Evolutionary conservation across 805 yeast species (phyloP).

Genomic region (Candida corydali): DNA sequence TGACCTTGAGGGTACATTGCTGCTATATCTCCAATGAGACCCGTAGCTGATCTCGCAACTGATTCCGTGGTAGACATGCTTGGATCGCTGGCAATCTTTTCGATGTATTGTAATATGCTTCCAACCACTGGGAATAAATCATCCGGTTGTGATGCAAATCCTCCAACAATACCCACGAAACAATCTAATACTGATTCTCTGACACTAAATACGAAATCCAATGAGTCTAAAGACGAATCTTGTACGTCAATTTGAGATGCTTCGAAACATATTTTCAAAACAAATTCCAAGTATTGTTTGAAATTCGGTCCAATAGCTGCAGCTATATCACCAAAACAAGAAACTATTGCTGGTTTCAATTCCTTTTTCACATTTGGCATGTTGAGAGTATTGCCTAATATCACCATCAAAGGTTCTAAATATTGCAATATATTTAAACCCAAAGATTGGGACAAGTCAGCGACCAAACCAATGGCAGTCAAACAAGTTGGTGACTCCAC

Average conservation of each 20-base stretch:
- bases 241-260: slow-evolving; percentile 63
- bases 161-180: slow-evolving; percentile 92
- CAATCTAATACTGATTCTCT: slow-evolving; percentile 92
- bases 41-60: slow-evolving; percentile 79
- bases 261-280: slow-evolving; percentile 69
- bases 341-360: slow-evolving; percentile 79
- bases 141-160: slow-evolving; percentile 68
- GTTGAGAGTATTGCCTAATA: slow-evolving; percentile 70
- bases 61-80: slow-evolving; percentile 60
- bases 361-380: slow-evolving; percentile 69
- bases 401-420: slow-evolving; percentile 76
- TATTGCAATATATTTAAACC: slow-evolving; percentile 71
- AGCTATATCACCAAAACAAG: slow-evolving; percentile 96
- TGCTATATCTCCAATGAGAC: slow-evolving; percentile 89
- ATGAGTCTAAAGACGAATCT: slow-evolving; percentile 66
- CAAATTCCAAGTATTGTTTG: slow-evolving; percentile 70
- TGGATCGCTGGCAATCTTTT: slow-evolving; percentile 54
- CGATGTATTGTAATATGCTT: slow-evolving; percentile 67
- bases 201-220: slow-evolving; percentile 68
- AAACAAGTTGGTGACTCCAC: slow-evolving; percentile 79
- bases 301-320: slow-evolving; percentile 78
- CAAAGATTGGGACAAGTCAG: slow-evolving; percentile 88
- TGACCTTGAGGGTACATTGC: slow-evolving; percentile 80
- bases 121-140: slow-evolving; percentile 61
- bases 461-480: slow-evolving; percentile 92